Evolutionary conservation across 192 early-diverging fungal species (phyloP).

Genomic region (Pecoramyces ruminantium): DNA sequence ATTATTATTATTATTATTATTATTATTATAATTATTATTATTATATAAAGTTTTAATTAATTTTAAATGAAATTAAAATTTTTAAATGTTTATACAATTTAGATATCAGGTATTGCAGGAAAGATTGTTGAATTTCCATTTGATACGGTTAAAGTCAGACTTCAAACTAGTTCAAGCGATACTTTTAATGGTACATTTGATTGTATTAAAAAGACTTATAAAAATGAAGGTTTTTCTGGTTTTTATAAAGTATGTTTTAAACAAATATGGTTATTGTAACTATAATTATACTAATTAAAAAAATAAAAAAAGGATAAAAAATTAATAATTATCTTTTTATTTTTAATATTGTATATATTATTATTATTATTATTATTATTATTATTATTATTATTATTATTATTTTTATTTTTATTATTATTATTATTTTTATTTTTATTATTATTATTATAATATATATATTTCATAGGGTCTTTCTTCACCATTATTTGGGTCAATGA

Average conservation of each 20-base stretch:
- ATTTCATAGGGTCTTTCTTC: slow-evolving; percentile 59
- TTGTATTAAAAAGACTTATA: slow-evolving; percentile 58
- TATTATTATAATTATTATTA: no score
- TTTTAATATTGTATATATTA: no score
- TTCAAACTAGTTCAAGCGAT: slow-evolving; percentile 49
- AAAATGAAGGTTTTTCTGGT: slow-evolving; percentile 60
- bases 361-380: no score
- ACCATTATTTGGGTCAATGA: slow-evolving; percentile 81
- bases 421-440: no score
- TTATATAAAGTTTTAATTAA: no score
- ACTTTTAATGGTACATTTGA: slow-evolving; percentile 61
- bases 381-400: no score
- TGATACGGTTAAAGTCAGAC: slow-evolving; percentile 66
- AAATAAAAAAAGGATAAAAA: not conserved
- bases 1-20: no score
- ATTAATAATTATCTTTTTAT: no score
- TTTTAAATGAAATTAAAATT: no score
- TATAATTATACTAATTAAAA: not conserved
- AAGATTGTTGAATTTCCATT: slow-evolving; percentile 93
- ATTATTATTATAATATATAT: not conserved
- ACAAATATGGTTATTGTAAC: no score
- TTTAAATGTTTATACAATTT: not conserved
- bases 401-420: no score
- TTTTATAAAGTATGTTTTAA: slow-evolving; percentile 61
- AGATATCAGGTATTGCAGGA: slow-evolving; percentile 76